Evolutionary conservation across 176 grass and related monocot species (phyloP).

Genomic region (Raddia guianensis): DNA sequence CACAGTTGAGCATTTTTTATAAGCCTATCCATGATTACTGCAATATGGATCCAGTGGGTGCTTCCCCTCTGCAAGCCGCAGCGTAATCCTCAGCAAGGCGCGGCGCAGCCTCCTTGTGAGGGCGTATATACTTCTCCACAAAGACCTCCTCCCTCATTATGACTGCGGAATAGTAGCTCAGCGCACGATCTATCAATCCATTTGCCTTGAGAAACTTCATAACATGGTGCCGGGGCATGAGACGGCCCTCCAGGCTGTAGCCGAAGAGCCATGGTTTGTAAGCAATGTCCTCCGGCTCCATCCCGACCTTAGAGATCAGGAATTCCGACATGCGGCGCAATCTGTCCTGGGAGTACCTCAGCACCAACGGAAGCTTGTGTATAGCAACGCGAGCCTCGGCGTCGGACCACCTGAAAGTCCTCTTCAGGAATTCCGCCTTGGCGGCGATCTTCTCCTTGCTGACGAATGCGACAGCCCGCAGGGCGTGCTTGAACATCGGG

Average conservation of each 20-base stretch:
- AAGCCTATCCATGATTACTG: background rate
- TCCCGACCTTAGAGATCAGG: conserved; percentile 43
- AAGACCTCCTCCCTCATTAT: conserved; percentile 54
- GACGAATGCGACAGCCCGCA: conserved; percentile 41
- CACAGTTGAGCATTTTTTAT: no score
- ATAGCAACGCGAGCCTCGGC: conserved; percentile 43
- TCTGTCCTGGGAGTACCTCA: conserved; percentile 53
- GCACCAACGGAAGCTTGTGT: conserved; percentile 39
- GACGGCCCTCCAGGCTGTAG: conserved; percentile 57
- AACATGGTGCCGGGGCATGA: conserved; percentile 53
- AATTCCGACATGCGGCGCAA: conserved; percentile 45
- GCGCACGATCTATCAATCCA: conserved; percentile 34
- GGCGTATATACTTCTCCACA: conserved; percentile 54
- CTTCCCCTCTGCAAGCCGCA: conserved; percentile 33
- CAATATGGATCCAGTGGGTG: conserved; percentile 23
- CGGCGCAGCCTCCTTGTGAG: conserved; percentile 42
- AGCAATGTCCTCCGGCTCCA: conserved; percentile 47
- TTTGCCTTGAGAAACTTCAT: conserved; percentile 57
- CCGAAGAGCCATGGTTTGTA: conserved; percentile 50
- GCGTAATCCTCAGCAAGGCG: conserved; percentile 41
- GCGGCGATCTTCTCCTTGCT: conserved; percentile 48
- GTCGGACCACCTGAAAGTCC: conserved; percentile 53
- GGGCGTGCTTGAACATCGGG: conserved; percentile 46
- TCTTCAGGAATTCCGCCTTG: conserved; percentile 46
- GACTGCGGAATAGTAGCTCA: conserved; percentile 42